Evolutionary conservation across 179 eudicot species (phyloP).

Genomic region (Monotropa hypopitys): DNA sequence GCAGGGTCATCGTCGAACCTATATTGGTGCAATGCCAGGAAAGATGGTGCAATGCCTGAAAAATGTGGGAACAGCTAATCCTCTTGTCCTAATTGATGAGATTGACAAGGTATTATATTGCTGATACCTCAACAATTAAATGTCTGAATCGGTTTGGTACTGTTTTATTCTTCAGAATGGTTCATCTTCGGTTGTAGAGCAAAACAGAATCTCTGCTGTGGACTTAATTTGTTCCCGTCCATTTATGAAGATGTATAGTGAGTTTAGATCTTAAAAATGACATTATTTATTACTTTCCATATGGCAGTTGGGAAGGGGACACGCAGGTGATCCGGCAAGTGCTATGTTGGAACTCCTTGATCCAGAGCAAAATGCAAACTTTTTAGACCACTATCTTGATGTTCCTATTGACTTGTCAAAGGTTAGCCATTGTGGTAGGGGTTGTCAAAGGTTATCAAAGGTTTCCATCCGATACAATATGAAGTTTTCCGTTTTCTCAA

Average conservation of each 20-base stretch:
- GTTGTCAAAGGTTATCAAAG: not conserved
- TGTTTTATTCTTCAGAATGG: not conserved
- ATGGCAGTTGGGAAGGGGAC: slow-evolving; percentile 87
- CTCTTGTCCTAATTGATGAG: slow-evolving; percentile 95
- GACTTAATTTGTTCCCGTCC: not conserved
- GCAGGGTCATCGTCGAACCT: slow-evolving; percentile 98
- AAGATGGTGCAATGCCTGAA: slow-evolving; percentile 94
- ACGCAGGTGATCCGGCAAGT: slow-evolving; percentile 99
- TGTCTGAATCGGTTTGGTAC: not conserved
- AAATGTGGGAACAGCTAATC: slow-evolving; percentile 87
- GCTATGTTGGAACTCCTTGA: slow-evolving; percentile 99
- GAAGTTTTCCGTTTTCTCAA: not conserved
- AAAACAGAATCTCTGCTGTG: not conserved
- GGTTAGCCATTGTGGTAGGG: slow-evolving; percentile 28
- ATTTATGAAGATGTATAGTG: not conserved
- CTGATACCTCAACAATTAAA: not conserved
- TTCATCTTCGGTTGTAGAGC: not conserved
- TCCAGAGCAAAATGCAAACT: slow-evolving; percentile 98
- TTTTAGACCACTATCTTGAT: slow-evolving; percentile 95
- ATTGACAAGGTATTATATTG: slow-evolving; percentile 75
- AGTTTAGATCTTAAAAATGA: not conserved
- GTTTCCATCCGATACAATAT: not conserved
- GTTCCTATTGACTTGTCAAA: slow-evolving; percentile 92
- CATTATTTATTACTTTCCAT: not conserved
- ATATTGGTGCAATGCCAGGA: slow-evolving; percentile 99